Evolutionary conservation across 495 filamentous ascomycete species (phyloP), one percentile per base, ranked within the genome.

Genomic region (Haplographium delicatum): DNA sequence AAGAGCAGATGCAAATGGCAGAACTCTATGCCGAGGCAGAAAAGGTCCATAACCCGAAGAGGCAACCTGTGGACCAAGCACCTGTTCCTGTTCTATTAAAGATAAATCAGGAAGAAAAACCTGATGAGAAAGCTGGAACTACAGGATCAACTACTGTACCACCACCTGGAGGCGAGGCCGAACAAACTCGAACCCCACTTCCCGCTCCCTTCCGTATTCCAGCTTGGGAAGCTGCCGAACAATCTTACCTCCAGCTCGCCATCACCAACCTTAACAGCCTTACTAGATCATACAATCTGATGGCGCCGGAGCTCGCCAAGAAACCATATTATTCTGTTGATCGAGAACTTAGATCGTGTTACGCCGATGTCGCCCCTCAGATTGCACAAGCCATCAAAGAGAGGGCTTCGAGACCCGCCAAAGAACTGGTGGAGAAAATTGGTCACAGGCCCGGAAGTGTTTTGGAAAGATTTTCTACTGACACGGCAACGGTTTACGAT

Each of bases 281-380:
- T 15, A 84, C 91, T 11, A 81, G 93, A 16, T 85, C 87, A 5
- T 98, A 98, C 71, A 98, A 98, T 54, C 80, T 98, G 0, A 88
- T 93, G 79, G 93, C 93, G 0, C 93, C 93, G 0, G 81, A 86
- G 25, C 77, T 95, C 0, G 91, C 91, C 10, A 93, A 91, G 64
- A 97, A 97, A 67, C 88, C 93, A 1, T 97, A 97, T 59, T 87
- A 89, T 62, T 82, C 73, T 20, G 78, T 97, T 2, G 82, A 88
- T 23, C 83, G 93, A 28, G 93, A 98, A 63, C 70, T 98, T 9
- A 75, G 72, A 19, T 72, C 75, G 7, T 95, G 89, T 59, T 98
- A 82, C 62, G 84, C 87, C 0, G 90, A 95, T 46, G 81, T 95
- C 3, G 93, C 93, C 1, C 89, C 89, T 0, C 65, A 69, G 44